Base-by-base conservation (phyloP, 148 eudicot genomes). In the Cornus suecica region DNA sequence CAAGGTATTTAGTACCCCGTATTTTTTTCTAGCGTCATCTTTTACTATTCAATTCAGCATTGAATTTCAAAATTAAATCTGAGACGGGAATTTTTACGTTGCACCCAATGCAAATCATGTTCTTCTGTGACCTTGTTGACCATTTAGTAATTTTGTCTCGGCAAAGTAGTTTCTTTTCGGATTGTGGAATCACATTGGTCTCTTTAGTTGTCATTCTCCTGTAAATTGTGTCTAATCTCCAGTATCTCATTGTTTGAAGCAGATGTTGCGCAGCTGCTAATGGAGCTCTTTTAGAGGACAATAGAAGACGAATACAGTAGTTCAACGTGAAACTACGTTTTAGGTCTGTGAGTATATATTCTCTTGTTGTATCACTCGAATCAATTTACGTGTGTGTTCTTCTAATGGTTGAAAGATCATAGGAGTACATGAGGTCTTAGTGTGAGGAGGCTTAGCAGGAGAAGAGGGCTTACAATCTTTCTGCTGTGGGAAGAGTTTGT, bases 211-310 rank as follows among this genome's bases (percentile, higher is more conserved):
- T 5, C 34, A 45, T 45, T 45, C 14, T 54, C 66, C 9, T 5
- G 0, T n/a, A n/a, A n/a, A n/a, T n/a, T n/a, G n/a, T n/a, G n/a
- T n/a, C n/a, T n/a, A n/a, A n/a, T n/a, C n/a, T n/a, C n/a, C 42
- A 37, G 42, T 10, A 10, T 79, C 23, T 31, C 5, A 65, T n/a
- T 68, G 54, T 63, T 69, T 67, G 65, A 74, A 80, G 80, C 97
- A 91, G 97, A 91, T 87, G 87, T 91, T 45, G 86, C 82, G 24
- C 90, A 86, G 79, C 97, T 89, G 79, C 75, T 91, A 85, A 82
- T 84, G 87, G 97, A 91, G 85, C 85, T 91, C 29, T 80, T 89
- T 56, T 88, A 87, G 83, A 73, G 62, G 74, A 74, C 32, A 37
- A 42, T 22, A 4, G 15, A 31, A 63, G 61, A 48, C 9, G 65